phyloP scores from a whole-genome alignment of 2,329 filamentous ascomycete genomes.

The Beauveria asiatica region DNA sequence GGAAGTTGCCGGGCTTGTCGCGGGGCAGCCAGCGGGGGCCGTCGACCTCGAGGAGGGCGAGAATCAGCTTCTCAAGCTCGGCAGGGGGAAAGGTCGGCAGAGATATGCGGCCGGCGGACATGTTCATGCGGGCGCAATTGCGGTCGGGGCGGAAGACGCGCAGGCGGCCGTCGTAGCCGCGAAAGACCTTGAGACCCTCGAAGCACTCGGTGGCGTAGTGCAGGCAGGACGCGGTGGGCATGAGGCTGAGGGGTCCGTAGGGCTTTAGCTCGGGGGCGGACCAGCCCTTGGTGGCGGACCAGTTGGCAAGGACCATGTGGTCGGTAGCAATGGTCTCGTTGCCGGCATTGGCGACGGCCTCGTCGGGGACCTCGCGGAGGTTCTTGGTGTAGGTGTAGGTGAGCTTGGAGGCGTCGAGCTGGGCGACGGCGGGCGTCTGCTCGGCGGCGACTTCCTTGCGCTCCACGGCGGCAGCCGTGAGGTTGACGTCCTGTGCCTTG shows the following conservation, averaged over 20 bases:
- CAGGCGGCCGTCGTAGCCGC: conserved; percentile 65
- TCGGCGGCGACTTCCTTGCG: conserved; percentile 31
- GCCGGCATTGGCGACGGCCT: conserved; percentile 37
- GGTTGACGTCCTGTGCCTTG: conserved; percentile 39
- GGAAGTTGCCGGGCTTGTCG: conserved; percentile 56
- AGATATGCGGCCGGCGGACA: conserved; percentile 57
- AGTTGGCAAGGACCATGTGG: conserved; percentile 75
- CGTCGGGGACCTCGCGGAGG: conserved; percentile 45
- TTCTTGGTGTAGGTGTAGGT: conserved; percentile 42
- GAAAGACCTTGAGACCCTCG: conserved; percentile 75
- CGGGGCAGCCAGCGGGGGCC: conserved; percentile 72
- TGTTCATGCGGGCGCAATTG: conserved; percentile 59
- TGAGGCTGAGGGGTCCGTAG: conserved; percentile 68
- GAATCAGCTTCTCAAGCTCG: conserved; percentile 66
- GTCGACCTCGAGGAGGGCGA: conserved; percentile 63
- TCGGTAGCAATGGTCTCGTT: conserved; percentile 60
- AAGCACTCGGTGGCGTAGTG: conserved; percentile 92
- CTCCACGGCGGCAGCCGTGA: conserved; percentile 43
- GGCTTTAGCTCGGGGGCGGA: conserved; percentile 63
- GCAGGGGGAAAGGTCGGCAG: conserved; percentile 64
- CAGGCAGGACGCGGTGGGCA: conserved; percentile 71
- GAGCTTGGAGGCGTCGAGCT: conserved; percentile 54
- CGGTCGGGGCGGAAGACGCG: conserved; percentile 69
- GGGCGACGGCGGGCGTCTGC: conserved; percentile 41
- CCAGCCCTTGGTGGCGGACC: conserved; percentile 63